These are phyloP conservation scores for Maudiozyma saulgeensis DNA, from an alignment of 805 yeast species.

Conservation along the genomic window DNA sequence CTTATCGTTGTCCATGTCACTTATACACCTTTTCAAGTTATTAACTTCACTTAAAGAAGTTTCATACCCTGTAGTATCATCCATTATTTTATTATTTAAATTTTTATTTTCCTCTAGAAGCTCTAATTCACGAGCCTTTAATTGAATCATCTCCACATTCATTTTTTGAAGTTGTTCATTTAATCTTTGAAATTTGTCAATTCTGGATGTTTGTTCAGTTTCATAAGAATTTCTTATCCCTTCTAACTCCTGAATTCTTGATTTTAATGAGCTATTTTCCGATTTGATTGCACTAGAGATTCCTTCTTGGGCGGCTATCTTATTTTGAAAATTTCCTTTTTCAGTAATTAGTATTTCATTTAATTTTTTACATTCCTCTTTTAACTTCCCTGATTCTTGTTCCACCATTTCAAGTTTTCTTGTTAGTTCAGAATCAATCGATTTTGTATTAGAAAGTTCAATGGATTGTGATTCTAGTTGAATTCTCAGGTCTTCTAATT, in stretches of 20 bases:
- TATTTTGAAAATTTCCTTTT: constrained; percentile 27
- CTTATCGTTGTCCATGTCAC: constrained; percentile 13
- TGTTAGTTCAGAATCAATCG: constrained; percentile 8
- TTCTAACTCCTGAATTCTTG: constrained; percentile 14
- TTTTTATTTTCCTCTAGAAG: constrained; percentile 22
- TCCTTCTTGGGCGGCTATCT: constrained; percentile 30
- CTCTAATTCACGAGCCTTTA: constrained; percentile 23
- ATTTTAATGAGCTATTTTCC: constrained; percentile 22
- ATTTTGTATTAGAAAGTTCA: constrained; percentile 5
- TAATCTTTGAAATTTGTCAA: constrained; percentile 13
- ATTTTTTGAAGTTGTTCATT: constrained; percentile 26
- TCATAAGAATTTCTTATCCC: constrained; percentile 11
- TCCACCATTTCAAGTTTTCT: constrained; percentile 5
- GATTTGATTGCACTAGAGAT: constrained; percentile 24
- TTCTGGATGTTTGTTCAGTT: constrained; percentile 10
- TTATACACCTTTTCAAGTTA: constrained; percentile 13
- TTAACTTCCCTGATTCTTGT: constrained; percentile 5
- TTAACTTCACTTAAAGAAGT: constrained; percentile 14
- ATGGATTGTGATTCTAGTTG: constrained; percentile 7
- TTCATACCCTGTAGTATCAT: constrained; percentile 10
- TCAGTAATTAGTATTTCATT: constrained; percentile 11
- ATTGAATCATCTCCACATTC: constrained; percentile 22
- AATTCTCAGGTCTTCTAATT: constrained; percentile 13
- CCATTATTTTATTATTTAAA: constrained; percentile 13
- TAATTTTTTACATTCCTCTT: constrained; percentile 9